Evolutionary conservation across 2,329 filamentous ascomycete genomes (phyloP), one percentile per base, ranked within the genome.

Genomic region (Aphanocladium album): DNA sequence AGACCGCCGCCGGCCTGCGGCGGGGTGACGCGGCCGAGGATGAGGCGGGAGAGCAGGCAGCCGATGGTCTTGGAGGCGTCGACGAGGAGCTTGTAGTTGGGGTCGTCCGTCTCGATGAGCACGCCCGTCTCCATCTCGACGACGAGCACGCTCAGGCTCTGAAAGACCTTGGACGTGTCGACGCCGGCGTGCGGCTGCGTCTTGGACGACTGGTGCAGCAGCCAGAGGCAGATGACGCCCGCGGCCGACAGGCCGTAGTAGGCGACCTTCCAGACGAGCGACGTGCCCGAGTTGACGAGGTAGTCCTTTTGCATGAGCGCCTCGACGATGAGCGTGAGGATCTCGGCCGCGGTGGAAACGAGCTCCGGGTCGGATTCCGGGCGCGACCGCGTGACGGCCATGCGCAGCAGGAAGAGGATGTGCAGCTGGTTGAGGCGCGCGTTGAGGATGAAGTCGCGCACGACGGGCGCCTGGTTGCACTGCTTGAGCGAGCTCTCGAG

Each of bases 211-310:
- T 62, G 54, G 43, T 56, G 21, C 16, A 64, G 56, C 5, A 66
- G 60, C 49, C 63, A 63, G 9, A 66, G 45, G 7, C 60, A 63
- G 19, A 67, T 63, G 14, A 66, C 60, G 16, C 65, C 65, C 2
- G 65, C 64, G 2, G 65, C 62, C 23, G 64, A 60, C 30, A 67
- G 52, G 37, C 65, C 65, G n/a, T 62, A 67, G 27, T 65, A 64
- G 2, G 63, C 62, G 5, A 66, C 63, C 51, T 62, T 62, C 60
- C 60, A 62, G n/a, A 59, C 56, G 12, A 62, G 30, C 19, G 60
- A 62, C 35, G 60, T 62, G n/a, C 51, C 51, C n/a, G 60, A 62
- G 37, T 62, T 59, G 25, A 62, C 60, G 8, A 62, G 56, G 35
- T 54, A 55, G 25, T 62, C 60, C 56, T 62, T 62, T 54, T 60